Evolutionary conservation across 2,329 filamentous ascomycete genomes (phyloP), one percentile per base, ranked within the genome.

Genomic region (Fusarium pininemorale): DNA sequence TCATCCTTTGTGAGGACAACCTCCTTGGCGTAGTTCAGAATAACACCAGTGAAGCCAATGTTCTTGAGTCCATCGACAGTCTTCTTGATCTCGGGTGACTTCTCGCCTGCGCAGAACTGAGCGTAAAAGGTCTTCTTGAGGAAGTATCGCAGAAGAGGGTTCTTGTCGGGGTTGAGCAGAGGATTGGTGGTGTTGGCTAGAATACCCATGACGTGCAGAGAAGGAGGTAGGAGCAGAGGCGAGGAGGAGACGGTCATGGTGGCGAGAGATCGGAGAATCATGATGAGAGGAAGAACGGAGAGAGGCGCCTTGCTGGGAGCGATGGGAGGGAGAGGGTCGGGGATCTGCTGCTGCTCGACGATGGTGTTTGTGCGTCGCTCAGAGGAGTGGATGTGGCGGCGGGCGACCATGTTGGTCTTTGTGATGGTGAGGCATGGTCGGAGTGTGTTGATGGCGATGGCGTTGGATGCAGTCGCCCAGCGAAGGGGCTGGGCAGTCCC

Each of bases 71-170:
- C 85, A 4, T 86, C 80, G 37, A 94, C 89, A 1, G 92, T 95
- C 37, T 81, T 83, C 47, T 86, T 85, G 5, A 97, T 92, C 82
- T 98, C 93, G 4, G 81, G 77, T 1, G 88, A 86, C 55, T 89
- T 92, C 82, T 95, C 93, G 35, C 95, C 95, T 0, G 94, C 94
- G 82, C 95, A 98, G 82, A 97, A 98, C 78, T 98, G 95, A 30
- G 91, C 90, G 81, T 98, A 98, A 78, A 98, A 95, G 0, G 94
- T 97, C 79, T 91, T 89, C 81, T 95, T 94, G 56, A 98, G 85
- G 47, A 95, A 80, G 68, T 86, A 89, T 48, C 90, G 88, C 22
- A 97, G 86, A 3, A 96, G 53, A 0, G 90, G 90, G 80, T 97
- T 98, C 59, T 84, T 86, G 79, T 97, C 94, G 9, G 94, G 91